phyloP scores from a whole-genome alignment of 2,329 filamentous ascomycete genomes.

The Phaeosphaeria sp. region DNA sequence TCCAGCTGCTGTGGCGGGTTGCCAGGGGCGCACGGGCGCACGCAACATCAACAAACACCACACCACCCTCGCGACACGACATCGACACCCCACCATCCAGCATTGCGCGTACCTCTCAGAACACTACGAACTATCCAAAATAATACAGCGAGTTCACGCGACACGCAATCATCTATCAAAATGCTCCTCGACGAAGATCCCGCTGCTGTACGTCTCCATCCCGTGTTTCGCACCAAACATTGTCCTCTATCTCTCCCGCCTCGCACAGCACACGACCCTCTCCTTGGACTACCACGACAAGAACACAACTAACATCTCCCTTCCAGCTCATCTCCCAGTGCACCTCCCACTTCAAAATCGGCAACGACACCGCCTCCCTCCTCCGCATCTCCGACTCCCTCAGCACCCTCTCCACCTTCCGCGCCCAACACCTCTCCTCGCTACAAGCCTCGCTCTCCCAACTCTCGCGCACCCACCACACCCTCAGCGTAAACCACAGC shows the following conservation, averaged over 20 bases:
- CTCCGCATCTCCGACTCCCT: conserved; percentile 85
- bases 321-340: conserved; percentile 88
- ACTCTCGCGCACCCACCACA: conserved; percentile 77
- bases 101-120: not conserved
- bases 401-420: conserved; percentile 80
- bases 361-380: conserved; percentile 83
- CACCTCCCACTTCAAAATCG: conserved; percentile 92
- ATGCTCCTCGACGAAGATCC: conserved; percentile 97
- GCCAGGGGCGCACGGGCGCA: conserved; percentile 26
- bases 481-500: conserved; percentile 75
- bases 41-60: conserved; percentile 41
- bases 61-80: conserved; percentile 22
- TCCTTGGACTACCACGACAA: too few species aligned
- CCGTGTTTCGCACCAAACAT: conserved; percentile 1
- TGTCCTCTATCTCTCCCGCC: too few species aligned
- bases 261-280: not conserved
- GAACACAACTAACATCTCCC: conserved; percentile 18
- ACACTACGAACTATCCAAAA: not conserved
- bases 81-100: conserved; percentile 1
- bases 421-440: conserved; percentile 70
- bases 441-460: conserved; percentile 53
- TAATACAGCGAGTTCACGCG: conserved; percentile 1
- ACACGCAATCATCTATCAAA: conserved; percentile 47
- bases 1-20: conserved; percentile 13
- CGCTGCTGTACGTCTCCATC: conserved; percentile 68